Evolutionary conservation across 495 filamentous ascomycete genomes (phyloP), one percentile per base, ranked within the genome.

Genomic region (Stereocaulon alpinum): DNA sequence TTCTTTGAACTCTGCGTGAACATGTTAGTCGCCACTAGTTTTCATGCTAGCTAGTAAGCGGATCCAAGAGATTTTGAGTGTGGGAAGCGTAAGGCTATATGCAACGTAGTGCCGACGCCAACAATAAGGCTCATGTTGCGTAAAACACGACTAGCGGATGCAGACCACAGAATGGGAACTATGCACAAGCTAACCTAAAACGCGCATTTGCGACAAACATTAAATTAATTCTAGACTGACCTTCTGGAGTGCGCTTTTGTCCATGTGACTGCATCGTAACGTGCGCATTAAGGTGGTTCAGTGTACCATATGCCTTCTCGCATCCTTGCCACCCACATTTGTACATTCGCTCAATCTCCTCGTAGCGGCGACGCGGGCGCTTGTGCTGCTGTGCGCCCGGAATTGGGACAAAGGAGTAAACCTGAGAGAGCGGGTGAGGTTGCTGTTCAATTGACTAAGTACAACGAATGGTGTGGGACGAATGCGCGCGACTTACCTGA

Each of bases 291-390:
- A 97, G 71, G 70, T 97, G 92, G 70, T 97, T 97, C 58, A 97
- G 74, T 27, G 92, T 97, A 58, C 92, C 92, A 67, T 97, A 97
- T 14, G 92, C 92, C 73, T 97, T 97, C 69, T 97, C 93, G 70
- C 93, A 98, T 5, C 91, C 91, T 61, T 96, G 88, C 88, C 90
- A 96, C 11, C 93, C 93, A 73, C 93, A 98, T 73, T 96, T 96
- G 76, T 98, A 98, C 93, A 98, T 98, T 60, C 93, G 86, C 77
- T 98, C 93, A 68, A 98, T 98, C 71, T 98, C 93, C 74, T 98
- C 93, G 67, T 96, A 98, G 37, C 93, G 83, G 63, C 93, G 82
- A 64, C 93, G 84, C 22, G 93, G 93, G 49, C 93, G 84, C 78
- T 98, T 98, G 72, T 97, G 91, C 71, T 98, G 93, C 68, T 95